Conservation (phyloP, 495 filamentous ascomycete genomes). For the Penicillium atrosanguineum region DNA sequence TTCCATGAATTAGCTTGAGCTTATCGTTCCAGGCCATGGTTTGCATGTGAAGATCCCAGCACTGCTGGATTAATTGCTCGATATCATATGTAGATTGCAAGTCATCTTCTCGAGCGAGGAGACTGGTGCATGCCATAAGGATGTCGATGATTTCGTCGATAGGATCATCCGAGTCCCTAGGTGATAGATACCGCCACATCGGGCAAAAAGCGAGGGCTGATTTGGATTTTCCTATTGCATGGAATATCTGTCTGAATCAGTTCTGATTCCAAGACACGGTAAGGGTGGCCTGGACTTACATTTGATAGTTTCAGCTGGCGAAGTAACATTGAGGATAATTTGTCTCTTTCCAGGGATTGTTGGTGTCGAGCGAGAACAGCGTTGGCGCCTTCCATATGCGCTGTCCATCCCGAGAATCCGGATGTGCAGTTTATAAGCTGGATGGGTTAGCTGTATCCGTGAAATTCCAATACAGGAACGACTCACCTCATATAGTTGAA, state of each 20-base stretch:
- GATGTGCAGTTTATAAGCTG: conserved; percentile 14
- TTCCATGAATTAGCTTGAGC: background rate
- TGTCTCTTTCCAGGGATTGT: conserved; percentile 4
- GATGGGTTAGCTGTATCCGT: background rate
- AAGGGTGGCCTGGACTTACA: background rate
- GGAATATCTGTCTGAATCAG: conserved; percentile 3
- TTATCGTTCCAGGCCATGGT: conserved; percentile 7
- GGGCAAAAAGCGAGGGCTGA: conserved; percentile 13
- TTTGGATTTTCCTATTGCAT: conserved; percentile 18
- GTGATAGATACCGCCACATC: conserved; percentile 11
- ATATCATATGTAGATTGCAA: conserved; percentile 1
- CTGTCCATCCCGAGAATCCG: conserved; percentile 16
- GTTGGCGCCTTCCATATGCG: conserved; percentile 20
- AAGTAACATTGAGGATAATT: conserved; percentile 10
- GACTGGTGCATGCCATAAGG: conserved; percentile 12
- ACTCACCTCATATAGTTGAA: conserved; percentile 15
- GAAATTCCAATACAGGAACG: background rate
- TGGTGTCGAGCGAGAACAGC: conserved; percentile 11
- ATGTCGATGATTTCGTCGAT: conserved; percentile 17
- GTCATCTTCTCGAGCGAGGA: conserved; percentile 5
- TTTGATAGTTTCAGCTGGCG: conserved; percentile 15
- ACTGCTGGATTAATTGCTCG: background rate
- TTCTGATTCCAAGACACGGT: background rate
- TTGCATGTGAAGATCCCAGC: background rate
- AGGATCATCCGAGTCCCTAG: background rate